Evolutionary conservation across 495 filamentous ascomycete species (phyloP).

Genomic region (Neurospora tetrasperma): DNA sequence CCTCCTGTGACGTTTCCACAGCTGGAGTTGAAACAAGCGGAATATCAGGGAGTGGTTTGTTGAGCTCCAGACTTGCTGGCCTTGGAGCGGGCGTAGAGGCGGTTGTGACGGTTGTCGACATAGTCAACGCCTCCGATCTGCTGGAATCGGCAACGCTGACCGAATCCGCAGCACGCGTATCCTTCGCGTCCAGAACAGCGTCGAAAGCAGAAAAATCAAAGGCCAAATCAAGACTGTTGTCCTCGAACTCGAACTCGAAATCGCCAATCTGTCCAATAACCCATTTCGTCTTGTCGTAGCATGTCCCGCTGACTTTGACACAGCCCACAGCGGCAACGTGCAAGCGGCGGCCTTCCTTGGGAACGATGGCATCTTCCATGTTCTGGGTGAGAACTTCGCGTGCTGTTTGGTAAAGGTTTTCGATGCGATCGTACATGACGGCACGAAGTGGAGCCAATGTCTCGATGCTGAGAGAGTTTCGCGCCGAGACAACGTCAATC

Average conservation of each 20-base stretch:
- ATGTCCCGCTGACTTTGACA: slow-evolving; percentile 83
- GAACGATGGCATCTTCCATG: slow-evolving; percentile 64
- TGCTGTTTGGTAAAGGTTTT: slow-evolving; percentile 68
- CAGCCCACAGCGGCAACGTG: slow-evolving; percentile 78
- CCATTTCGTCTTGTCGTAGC: slow-evolving; percentile 71
- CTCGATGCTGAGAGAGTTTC: slow-evolving; percentile 54
- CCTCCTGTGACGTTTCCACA: slow-evolving; percentile 14
- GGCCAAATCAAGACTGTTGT: slow-evolving; percentile 38
- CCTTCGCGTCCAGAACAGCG: slow-evolving; percentile 13
- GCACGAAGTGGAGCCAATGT: slow-evolving; percentile 59
- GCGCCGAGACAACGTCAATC: slow-evolving; percentile 74
- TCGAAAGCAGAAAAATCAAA: slow-evolving; percentile 35
- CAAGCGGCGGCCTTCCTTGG: slow-evolving; percentile 67
- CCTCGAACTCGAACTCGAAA: slow-evolving; percentile 66
- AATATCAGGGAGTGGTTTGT: slow-evolving; percentile 36
- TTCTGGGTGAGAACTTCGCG: slow-evolving; percentile 63
- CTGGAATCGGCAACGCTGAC: slow-evolving; percentile 29
- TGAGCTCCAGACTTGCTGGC: slow-evolving; percentile 25
- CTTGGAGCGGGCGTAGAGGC: slow-evolving; percentile 18
- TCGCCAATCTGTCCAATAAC: slow-evolving; percentile 89
- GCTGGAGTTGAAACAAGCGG: slow-evolving; percentile 19
- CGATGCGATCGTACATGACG: slow-evolving; percentile 70
- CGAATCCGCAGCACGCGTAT: slow-evolving; percentile 15
- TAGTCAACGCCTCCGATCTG: slow-evolving; percentile 22
- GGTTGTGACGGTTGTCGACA: slow-evolving; percentile 18